Percentiles rank a stretch among this genome's conserved stretches.
Evolutionary conservation across 2,329 filamentous ascomycete genomes (phyloP).

Genomic region (Venturiaceae sp.): DNA sequence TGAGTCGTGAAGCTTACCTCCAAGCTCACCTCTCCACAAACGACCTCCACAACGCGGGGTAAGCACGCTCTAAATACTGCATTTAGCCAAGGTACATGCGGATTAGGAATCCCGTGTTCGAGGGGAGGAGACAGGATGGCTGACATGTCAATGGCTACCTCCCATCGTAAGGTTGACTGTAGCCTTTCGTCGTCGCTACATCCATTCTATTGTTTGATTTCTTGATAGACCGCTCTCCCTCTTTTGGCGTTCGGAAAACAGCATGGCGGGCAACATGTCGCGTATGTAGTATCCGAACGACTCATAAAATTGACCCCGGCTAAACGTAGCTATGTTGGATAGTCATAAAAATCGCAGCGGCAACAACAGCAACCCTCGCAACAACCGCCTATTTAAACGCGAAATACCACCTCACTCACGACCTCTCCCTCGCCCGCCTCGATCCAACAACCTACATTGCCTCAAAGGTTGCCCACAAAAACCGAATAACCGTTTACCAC

Average conservation of each 20-base stretch:
- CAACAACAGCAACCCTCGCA: constrained; percentile 20
- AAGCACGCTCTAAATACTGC: too few species aligned
- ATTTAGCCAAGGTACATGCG: too few species aligned
- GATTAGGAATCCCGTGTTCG: too few species aligned
- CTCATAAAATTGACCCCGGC: not conserved
- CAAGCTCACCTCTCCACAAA: too few species aligned
- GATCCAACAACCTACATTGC: not conserved
- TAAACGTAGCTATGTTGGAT: not conserved
- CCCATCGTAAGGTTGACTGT: too few species aligned
- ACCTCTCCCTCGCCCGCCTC: not conserved
- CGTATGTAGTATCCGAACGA: not conserved
- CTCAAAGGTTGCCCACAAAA: not conserved
- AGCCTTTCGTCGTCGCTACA: too few species aligned
- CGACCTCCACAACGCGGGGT: too few species aligned
- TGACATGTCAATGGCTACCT: too few species aligned
- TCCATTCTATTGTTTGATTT: not conserved
- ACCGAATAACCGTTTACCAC: constrained; percentile 15
- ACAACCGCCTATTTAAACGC: constrained; percentile 26
- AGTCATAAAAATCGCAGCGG: constrained; percentile 4
- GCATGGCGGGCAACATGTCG: not conserved
- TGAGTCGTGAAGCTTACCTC: too few species aligned
- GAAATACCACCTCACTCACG: constrained; percentile 16
- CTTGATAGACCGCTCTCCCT: not conserved
- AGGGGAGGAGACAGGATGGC: too few species aligned
- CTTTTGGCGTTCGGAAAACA: not conserved